Conservation (phyloP, 2,329 filamentous ascomycete species). For the Colletotrichum trifolii region DNA sequence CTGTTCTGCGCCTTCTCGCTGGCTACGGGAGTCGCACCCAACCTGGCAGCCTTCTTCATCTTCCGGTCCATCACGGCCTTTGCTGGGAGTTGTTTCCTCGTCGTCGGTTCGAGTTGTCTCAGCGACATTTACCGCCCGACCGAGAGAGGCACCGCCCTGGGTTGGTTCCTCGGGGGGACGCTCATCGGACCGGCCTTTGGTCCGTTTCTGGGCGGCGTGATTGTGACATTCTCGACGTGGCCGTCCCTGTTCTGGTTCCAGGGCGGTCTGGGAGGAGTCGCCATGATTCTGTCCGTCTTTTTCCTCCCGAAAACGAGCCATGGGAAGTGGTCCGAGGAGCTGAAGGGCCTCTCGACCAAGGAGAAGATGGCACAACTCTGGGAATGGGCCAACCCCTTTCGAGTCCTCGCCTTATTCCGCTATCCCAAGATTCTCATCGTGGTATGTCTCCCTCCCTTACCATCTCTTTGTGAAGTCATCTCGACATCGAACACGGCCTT, state of each 20-base stretch:
- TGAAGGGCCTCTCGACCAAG: constrained; percentile 62
- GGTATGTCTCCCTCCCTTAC: constrained; percentile 39
- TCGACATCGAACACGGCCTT: neutral
- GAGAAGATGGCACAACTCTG: constrained; percentile 53
- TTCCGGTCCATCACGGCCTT: constrained; percentile 78
- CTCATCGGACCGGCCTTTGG: constrained; percentile 74
- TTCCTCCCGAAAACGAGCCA: constrained; percentile 77
- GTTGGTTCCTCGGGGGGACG: constrained; percentile 74
- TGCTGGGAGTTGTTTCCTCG: constrained; percentile 75
- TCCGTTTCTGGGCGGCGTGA: constrained; percentile 74
- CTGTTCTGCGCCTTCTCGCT: constrained; percentile 73
- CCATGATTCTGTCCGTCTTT: constrained; percentile 65
- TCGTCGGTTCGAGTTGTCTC: constrained; percentile 73
- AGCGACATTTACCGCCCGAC: constrained; percentile 67
- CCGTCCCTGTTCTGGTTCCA: constrained; percentile 78
- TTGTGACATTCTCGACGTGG: constrained; percentile 76
- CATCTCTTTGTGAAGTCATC: no score
- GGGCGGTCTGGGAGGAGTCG: constrained; percentile 68
- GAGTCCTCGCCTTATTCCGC: constrained; percentile 70
- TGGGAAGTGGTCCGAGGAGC: constrained; percentile 69
- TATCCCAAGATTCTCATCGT: constrained; percentile 73
- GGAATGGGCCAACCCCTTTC: constrained; percentile 72
- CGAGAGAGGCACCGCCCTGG: constrained; percentile 72
- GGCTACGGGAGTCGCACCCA: constrained; percentile 74
- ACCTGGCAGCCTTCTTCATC: constrained; percentile 73